These are phyloP conservation scores for Solanum sitiens DNA, from an alignment of 257 asterid species.

Conservation along the genomic window DNA sequence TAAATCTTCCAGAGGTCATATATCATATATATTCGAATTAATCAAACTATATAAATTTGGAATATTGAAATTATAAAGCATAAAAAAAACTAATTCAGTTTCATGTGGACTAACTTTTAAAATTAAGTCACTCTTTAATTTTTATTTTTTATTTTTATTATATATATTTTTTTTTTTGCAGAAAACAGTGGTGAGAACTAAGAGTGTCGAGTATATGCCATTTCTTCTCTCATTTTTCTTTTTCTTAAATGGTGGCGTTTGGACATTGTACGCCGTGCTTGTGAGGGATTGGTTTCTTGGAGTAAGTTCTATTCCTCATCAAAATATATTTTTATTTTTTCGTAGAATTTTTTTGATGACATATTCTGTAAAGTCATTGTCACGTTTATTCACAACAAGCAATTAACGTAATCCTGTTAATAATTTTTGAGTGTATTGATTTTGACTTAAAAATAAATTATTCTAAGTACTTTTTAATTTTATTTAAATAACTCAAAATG, in stretches of 20 bases:
- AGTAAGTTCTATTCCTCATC: conserved; percentile 27
- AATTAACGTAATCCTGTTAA: no score
- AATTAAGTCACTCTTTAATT: background rate
- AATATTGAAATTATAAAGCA: background rate
- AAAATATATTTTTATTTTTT: no score
- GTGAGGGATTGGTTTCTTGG: conserved; percentile 64
- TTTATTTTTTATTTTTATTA: background rate
- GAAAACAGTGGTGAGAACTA: conserved; percentile 56
- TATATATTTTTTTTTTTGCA: conserved; percentile 17
- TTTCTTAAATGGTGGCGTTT: conserved; percentile 70
- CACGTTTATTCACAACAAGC: no score
- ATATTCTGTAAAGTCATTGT: background rate
- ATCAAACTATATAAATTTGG: background rate
- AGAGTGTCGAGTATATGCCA: conserved; percentile 81
- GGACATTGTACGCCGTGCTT: conserved; percentile 71
- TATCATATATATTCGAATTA: background rate
- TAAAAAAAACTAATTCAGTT: background rate
- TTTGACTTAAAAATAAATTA: no score
- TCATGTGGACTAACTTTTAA: background rate
- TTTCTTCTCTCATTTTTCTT: conserved; percentile 61
- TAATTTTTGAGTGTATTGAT: no score
- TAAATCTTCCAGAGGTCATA: background rate
- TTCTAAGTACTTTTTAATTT: no score
- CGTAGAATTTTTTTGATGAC: background rate
- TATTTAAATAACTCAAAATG: no score